Evolutionary conservation across 192 early-diverging fungal genomes (phyloP).

Genomic region (Chytriomyces sp.): DNA sequence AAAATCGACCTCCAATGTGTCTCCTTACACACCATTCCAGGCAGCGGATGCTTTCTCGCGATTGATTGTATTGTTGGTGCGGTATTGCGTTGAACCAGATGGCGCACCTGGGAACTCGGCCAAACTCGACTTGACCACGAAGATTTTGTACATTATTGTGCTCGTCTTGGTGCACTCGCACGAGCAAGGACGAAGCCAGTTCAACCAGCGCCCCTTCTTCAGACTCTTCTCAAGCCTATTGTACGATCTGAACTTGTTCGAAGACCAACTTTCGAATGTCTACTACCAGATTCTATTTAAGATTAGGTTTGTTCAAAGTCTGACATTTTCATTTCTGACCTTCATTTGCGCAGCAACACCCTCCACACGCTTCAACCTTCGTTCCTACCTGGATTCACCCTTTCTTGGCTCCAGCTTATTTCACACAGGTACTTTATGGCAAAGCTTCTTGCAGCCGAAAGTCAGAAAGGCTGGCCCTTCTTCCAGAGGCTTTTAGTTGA

Average conservation of each 20-base stretch:
- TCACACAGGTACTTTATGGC: constrained; percentile 94
- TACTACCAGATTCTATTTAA: constrained; percentile 74
- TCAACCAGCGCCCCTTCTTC: constrained; percentile 91
- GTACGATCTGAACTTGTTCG: constrained; percentile 72
- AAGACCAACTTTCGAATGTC: constrained; percentile 65
- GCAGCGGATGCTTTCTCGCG: constrained; percentile 93
- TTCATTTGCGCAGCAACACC: constrained; percentile 54
- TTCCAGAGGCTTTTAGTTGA: constrained; percentile 82
- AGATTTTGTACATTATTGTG: constrained; percentile 83
- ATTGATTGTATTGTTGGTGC: constrained; percentile 79
- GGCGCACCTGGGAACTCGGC: constrained; percentile 56
- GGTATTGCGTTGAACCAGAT: constrained; percentile 65
- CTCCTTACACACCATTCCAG: constrained; percentile 62
- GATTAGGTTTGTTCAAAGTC: constrained; percentile 55
- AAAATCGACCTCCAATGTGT: constrained; percentile 39
- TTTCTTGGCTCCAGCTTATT: constrained; percentile 91
- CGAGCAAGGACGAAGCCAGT: constrained; percentile 72
- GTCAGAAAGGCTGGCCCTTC: constrained; percentile 84
- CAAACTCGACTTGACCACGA: constrained; percentile 71
- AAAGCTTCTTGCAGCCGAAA: constrained; percentile 73
- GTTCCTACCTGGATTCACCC: constrained; percentile 89
- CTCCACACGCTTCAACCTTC: constrained; percentile 83
- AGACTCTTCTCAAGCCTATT: constrained; percentile 83
- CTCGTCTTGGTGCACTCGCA: constrained; percentile 85
- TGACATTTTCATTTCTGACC: not conserved